A percentile compares a stretch with the other conserved stretches of the same genome.
Evolutionary conservation across 2,329 filamentous ascomycete genomes (phyloP).

Genomic region (Phaeomoniella chlamydospora): DNA sequence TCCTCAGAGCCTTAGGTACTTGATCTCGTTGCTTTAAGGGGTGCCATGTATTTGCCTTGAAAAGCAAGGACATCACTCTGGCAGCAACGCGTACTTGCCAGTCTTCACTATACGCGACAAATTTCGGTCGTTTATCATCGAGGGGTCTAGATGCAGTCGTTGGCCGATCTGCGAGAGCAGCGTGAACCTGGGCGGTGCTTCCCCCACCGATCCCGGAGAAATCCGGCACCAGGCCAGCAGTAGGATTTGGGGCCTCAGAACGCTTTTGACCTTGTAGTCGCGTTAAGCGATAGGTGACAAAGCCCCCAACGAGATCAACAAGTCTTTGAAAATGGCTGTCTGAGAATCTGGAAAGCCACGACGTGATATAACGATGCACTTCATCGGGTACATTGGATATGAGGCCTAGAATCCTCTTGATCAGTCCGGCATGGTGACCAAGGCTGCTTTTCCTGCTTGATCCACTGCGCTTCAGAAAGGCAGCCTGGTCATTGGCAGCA

Average conservation of each 20-base stretch:
- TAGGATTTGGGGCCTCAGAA: conserved; percentile 41
- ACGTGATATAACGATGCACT: conserved; percentile 62
- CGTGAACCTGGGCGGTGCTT: conserved; percentile 57
- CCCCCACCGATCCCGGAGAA: conserved; percentile 49
- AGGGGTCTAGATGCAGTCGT: conserved; percentile 32
- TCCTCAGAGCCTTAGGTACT: conserved; percentile 13
- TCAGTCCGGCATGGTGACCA: conserved; percentile 65
- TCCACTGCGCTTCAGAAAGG: neutral
- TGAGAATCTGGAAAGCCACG: conserved; percentile 63
- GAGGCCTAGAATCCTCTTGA: conserved; percentile 72
- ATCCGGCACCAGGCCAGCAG: conserved; percentile 56
- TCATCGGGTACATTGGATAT: conserved; percentile 60
- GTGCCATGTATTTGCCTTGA: conserved; percentile 59
- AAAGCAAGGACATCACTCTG: conserved; percentile 65
- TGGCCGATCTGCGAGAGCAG: conserved; percentile 46
- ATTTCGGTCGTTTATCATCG: conserved; percentile 30
- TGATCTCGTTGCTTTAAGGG: conserved; percentile 22
- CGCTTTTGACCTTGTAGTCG: conserved; percentile 56
- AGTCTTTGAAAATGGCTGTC: conserved; percentile 51
- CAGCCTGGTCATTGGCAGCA: neutral
- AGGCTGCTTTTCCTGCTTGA: conserved; percentile 21
- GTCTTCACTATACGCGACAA: conserved; percentile 59
- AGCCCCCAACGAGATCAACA: conserved; percentile 66
- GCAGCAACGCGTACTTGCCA: conserved; percentile 80
- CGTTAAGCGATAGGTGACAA: conserved; percentile 66